A percentile compares a stretch with the other conserved stretches of the same genome.
Conservation (phyloP, 495 filamentous ascomycete species). For the Parathielavia appendiculata region DNA sequence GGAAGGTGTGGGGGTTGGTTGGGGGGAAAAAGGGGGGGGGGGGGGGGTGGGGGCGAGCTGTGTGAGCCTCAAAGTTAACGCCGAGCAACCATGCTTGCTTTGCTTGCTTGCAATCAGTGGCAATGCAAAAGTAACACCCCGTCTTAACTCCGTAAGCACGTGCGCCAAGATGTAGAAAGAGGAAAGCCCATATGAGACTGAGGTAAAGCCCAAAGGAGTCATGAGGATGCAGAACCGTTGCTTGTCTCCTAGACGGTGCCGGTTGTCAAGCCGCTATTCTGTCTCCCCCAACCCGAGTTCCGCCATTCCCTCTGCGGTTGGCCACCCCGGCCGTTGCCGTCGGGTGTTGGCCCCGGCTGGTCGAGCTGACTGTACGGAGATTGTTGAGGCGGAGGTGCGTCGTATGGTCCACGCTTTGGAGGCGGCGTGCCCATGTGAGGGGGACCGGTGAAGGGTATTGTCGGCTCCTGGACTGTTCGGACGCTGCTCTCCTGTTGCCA, state of each 20-base stretch:
- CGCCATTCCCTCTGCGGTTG: slow-evolving; percentile 47
- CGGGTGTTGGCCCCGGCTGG: slow-evolving; percentile 13
- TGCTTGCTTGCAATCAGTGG: neutral
- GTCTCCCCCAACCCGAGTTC: slow-evolving; percentile 48
- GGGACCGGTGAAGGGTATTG: slow-evolving; percentile 26
- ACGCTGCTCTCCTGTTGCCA: slow-evolving; percentile 81
- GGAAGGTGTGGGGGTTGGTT: neutral
- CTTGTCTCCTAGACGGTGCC: slow-evolving; percentile 26
- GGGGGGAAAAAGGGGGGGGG: neutral
- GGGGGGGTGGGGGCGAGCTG: neutral
- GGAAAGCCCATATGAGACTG: neutral
- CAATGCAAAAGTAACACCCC: neutral
- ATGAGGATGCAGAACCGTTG: neutral
- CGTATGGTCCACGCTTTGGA: slow-evolving; percentile 38
- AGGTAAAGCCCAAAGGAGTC: neutral
- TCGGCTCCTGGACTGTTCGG: slow-evolving; percentile 65
- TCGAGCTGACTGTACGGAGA: slow-evolving; percentile 29
- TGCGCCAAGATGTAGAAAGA: neutral
- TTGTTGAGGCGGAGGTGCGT: slow-evolving; percentile 21
- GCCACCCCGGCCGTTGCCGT: slow-evolving; percentile 31
- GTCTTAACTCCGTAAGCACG: neutral
- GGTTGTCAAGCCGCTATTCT: slow-evolving; percentile 35
- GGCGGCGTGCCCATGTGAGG: slow-evolving; percentile 40
- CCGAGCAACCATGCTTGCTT: slow-evolving; percentile 20
- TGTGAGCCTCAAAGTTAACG: slow-evolving; percentile 12